Conservation (phyloP, 352 stramenopile species). For the Pythium inflatum region DNA sequence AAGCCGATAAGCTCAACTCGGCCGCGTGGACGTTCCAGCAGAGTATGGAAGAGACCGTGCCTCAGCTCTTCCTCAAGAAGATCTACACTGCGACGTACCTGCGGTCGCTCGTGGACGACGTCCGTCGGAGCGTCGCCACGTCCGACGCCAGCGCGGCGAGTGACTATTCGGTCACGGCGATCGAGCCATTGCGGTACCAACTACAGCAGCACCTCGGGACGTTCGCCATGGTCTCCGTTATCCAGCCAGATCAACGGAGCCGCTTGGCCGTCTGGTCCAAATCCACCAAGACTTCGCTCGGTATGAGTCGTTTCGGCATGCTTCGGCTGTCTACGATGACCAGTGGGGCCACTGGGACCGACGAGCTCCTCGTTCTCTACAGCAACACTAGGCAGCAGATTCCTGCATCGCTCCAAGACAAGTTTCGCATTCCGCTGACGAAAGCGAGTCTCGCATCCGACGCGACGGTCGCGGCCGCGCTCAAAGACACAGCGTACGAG, state of each 20-base stretch:
- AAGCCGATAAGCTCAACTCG: slow-evolving; percentile 6
- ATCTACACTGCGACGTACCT: slow-evolving; percentile 5
- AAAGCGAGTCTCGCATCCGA: background rate
- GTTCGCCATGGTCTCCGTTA: background rate
- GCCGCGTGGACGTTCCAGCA: slow-evolving; percentile 12
- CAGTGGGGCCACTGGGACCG: no score
- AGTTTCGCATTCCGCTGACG: no score
- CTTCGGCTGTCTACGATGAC: no score
- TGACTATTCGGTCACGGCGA: background rate
- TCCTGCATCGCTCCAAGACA: background rate
- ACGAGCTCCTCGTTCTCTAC: background rate
- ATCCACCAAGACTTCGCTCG: background rate
- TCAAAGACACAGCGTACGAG: background rate
- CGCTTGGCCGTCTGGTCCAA: no score
- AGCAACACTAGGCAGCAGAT: slow-evolving; percentile 12
- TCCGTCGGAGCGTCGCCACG: background rate
- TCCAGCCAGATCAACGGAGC: background rate
- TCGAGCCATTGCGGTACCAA: slow-evolving; percentile 11
- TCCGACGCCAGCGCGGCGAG: background rate
- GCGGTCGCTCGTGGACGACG: background rate
- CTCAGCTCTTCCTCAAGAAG: slow-evolving; percentile 17
- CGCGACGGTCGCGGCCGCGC: background rate
- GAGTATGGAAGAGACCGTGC: slow-evolving; percentile 14
- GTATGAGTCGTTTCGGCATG: background rate
- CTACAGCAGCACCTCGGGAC: slow-evolving; percentile 1